Conservation (phyloP, 1,284 basidiomycete species). For the Laetiporus sulphureus region DNA sequence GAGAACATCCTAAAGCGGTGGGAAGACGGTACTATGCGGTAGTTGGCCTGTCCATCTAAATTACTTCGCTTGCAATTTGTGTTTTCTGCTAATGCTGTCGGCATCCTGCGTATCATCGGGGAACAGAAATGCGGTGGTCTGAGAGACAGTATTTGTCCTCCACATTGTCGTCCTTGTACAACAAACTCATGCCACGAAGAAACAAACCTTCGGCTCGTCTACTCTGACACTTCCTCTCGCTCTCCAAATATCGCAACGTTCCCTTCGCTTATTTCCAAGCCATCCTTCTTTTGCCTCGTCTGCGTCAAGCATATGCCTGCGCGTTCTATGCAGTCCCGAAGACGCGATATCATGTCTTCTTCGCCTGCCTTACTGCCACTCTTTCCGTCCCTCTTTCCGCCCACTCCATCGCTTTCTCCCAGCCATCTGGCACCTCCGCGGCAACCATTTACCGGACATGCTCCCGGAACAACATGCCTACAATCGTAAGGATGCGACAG, state of each 20-base stretch:
- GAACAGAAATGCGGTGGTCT: not conserved
- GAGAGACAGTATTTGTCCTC: not conserved
- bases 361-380: slow-evolving; percentile 3
- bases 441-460: slow-evolving; percentile 41
- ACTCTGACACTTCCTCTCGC: slow-evolving; percentile 3
- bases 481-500: too few species aligned
- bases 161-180: slow-evolving; percentile 10
- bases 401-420: slow-evolving; percentile 29
- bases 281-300: slow-evolving; percentile 6
- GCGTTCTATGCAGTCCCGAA: too few species aligned
- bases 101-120: too few species aligned
- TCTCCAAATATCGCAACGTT: slow-evolving; percentile 6
- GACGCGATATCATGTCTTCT: too few species aligned
- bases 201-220: not conserved
- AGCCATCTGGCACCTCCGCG: slow-evolving; percentile 33
- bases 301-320: too few species aligned
- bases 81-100: too few species aligned
- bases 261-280: not conserved
- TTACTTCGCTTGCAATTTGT: too few species aligned
- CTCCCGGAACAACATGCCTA: slow-evolving; percentile 66
- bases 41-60: not conserved
- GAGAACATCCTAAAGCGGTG: slow-evolving; percentile 67
- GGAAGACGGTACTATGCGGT: slow-evolving; percentile 64
- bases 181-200: not conserved
- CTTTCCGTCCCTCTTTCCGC: slow-evolving; percentile 4